Base-by-base conservation (phyloP, 2,329 filamentous ascomycete species). In the Hypoxylon sp. region DNA sequence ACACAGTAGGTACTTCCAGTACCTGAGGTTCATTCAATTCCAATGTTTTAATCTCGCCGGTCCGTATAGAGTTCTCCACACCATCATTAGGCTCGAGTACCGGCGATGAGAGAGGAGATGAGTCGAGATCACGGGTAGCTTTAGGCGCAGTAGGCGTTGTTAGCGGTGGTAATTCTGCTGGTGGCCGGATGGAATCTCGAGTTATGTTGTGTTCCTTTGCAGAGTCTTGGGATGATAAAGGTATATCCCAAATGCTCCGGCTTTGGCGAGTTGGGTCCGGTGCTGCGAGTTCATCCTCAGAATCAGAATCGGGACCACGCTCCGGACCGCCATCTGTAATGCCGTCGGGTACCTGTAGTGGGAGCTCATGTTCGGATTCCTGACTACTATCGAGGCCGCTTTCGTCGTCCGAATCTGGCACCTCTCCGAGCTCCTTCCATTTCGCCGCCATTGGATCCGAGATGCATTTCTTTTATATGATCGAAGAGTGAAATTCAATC, bases 351-450 rank as follows among this genome's bases (percentile, higher is more conserved):
- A 42, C 31, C 5, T 68, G 65, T 14, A 39, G 52, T 53, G 66
- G 69, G 33, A 69, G 65, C 24, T 70, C 63, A 51, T 71, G 63
- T 47, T 74, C 71, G 13, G 74, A 77, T 69, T 79, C 78, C 58
- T 81, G 76, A 61, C 66, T 71, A 6, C 76, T 80, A 67, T 81
- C 79, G 72, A 80, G 76, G 3, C 66, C 69, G 60, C 76, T 78
- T 76, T 83, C 81, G 72, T 83, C 81, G 74, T 83, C 81, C 74
- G 81, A 83, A 73, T 83, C 81, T 51, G 81, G 81, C 74, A 83
- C 81, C 74, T 81, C 80, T 74, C 81, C 81, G 78, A 80, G 74
- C 76, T 80, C 79, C 79, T 81, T 81, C 81, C 81, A 83, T 74
- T 78, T 80, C 71, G 77, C 79, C 81, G 77, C 79, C 81, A 83